Percentiles rank a stretch among this genome's conserved stretches.
Evolutionary conservation across 2,329 filamentous ascomycete species (phyloP).

Genomic region (Dothiorella sarmentorum): DNA sequence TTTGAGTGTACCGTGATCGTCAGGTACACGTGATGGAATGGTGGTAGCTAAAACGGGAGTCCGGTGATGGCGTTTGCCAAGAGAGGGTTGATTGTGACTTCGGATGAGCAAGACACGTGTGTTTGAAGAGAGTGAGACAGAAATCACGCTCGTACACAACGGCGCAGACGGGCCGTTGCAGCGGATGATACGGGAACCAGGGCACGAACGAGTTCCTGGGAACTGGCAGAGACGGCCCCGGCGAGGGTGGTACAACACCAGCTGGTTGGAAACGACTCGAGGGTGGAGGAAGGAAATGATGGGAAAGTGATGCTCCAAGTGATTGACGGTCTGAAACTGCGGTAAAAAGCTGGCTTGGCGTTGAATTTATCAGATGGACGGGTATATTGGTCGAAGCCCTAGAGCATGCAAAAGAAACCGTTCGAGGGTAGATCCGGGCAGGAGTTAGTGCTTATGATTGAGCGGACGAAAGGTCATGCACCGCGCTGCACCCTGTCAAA

Average conservation of each 20-base stretch:
- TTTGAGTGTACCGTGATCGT: background rate
- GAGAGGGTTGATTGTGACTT: background rate
- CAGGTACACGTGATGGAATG: background rate
- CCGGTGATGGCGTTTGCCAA: background rate
- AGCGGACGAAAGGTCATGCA: slow-evolving; percentile 3
- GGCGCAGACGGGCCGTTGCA: slow-evolving; percentile 13
- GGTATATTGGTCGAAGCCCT: background rate
- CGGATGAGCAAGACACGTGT: background rate
- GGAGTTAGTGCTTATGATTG: slow-evolving; percentile 9
- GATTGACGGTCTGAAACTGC: background rate
- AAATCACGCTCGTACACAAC: slow-evolving; percentile 9
- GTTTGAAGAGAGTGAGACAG: slow-evolving; percentile 10
- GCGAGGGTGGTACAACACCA: background rate
- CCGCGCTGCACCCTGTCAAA: background rate
- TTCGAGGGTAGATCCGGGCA: slow-evolving; percentile 13
- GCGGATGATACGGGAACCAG: slow-evolving; percentile 9
- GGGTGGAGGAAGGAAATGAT: background rate
- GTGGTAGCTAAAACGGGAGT: background rate
- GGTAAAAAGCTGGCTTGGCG: background rate
- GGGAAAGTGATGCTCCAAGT: background rate
- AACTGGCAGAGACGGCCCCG: background rate
- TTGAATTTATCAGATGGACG: slow-evolving; percentile 2
- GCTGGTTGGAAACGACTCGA: background rate
- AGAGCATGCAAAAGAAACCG: slow-evolving; percentile 7
- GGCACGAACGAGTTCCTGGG: slow-evolving; percentile 1